Conservation (phyloP, 2,329 filamentous ascomycete genomes). For the Phaeosphaeriaceae sp. region DNA sequence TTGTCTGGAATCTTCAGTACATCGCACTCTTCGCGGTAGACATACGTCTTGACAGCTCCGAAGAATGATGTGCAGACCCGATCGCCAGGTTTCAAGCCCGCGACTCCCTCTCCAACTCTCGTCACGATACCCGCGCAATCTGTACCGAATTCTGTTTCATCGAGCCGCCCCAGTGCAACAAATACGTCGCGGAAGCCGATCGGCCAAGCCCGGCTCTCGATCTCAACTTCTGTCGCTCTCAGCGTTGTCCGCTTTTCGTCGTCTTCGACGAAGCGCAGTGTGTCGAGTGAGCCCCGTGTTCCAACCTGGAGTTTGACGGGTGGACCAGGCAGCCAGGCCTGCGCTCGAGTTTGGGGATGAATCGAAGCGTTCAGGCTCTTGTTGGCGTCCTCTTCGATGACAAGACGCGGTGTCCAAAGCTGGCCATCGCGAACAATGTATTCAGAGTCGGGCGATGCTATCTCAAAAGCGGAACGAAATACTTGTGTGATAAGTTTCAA, state of each 20-base stretch:
- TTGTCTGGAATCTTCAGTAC: background rate
- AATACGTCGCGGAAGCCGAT: slow-evolving; percentile 3
- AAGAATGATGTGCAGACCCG: background rate
- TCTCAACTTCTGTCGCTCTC: slow-evolving; percentile 17
- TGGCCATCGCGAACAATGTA: slow-evolving; percentile 8
- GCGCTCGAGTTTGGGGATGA: background rate
- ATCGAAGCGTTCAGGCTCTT: background rate
- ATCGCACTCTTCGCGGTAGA: background rate
- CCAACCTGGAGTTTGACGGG: slow-evolving; percentile 18
- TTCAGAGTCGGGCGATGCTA: slow-evolving; percentile 3
- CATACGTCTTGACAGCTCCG: background rate
- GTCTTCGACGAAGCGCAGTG: slow-evolving; percentile 8
- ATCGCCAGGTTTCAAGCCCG: background rate
- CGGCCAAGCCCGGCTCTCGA: background rate
- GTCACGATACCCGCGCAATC: background rate
- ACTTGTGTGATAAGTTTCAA: background rate
- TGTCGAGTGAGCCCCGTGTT: slow-evolving; percentile 12
- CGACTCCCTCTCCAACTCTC: no score
- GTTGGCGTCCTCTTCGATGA: slow-evolving; percentile 3
- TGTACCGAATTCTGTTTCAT: background rate
- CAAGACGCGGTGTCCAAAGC: slow-evolving; percentile 6
- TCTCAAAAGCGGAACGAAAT: background rate
- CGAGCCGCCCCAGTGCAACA: background rate
- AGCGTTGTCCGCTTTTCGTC: background rate
- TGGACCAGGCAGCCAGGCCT: slow-evolving; percentile 5